These are phyloP conservation scores for Leccinellum luteum DNA, from an alignment of 768 basidiomycete species.

Conservation along the genomic window DNA sequence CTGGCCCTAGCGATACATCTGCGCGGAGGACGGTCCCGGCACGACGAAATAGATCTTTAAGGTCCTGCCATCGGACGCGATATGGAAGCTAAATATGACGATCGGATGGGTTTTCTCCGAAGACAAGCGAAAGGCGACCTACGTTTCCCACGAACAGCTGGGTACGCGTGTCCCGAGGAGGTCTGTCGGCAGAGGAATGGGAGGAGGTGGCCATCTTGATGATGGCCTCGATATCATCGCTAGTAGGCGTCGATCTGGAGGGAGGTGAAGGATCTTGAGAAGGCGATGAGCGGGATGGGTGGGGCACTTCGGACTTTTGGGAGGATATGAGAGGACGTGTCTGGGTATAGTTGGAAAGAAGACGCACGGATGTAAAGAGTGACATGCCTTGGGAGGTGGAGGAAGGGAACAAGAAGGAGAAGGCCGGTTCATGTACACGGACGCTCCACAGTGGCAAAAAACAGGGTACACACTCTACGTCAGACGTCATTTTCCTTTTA, in stretches of 20 bases:
- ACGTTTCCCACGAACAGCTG: constrained; percentile 98
- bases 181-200: constrained; percentile 48
- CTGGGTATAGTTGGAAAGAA: neutral
- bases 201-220: constrained; percentile 88
- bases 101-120: neutral
- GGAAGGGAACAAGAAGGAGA: constrained; percentile 9
- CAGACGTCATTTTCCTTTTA: constrained; percentile 32
- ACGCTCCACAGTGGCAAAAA: constrained; percentile 35
- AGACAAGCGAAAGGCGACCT: constrained; percentile 30
- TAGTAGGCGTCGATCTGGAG: constrained; percentile 43
- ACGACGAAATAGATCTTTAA: constrained; percentile 95
- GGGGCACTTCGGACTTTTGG: constrained; percentile 12
- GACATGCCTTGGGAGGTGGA: constrained; percentile 15
- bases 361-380: constrained; percentile 6
- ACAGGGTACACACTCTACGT: constrained; percentile 35
- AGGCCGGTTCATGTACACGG: constrained; percentile 27
- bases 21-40: constrained; percentile 88
- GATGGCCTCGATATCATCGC: constrained; percentile 88
- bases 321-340: neutral
- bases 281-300: neutral
- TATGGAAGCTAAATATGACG: constrained; percentile 74
- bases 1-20: constrained; percentile 75
- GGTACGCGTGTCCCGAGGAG: constrained; percentile 81
- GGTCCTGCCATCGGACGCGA: constrained; percentile 97
- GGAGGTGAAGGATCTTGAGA: constrained; percentile 8